phyloP scores from a whole-genome alignment of 2,329 filamentous ascomycete genomes.

The Calycina marina region DNA sequence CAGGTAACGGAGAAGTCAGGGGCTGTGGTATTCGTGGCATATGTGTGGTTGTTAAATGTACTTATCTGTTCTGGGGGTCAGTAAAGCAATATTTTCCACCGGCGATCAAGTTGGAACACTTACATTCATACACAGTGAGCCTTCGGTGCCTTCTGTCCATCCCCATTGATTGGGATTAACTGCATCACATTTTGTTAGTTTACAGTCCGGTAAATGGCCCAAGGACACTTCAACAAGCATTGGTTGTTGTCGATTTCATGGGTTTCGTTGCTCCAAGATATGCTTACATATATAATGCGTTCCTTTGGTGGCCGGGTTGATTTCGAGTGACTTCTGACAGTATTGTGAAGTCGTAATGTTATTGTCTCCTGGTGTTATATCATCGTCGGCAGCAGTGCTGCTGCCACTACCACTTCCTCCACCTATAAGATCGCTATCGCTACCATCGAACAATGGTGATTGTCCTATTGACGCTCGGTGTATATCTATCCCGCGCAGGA shows the following conservation, averaged over 20 bases:
- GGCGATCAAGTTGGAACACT: not conserved
- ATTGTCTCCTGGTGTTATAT: conserved; percentile 1
- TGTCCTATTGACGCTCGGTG: conserved; percentile 2
- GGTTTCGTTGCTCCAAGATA: too few species aligned
- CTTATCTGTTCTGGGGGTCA: conserved; percentile 2
- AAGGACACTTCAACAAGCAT: too few species aligned
- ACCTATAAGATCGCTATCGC: not conserved
- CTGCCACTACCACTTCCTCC: not conserved
- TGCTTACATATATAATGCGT: conserved; percentile 5
- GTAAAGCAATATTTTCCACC: conserved; percentile 1
- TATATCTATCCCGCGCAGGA: conserved; percentile 3
- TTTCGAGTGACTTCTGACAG: conserved; percentile 2
- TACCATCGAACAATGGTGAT: conserved; percentile 2
- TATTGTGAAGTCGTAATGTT: conserved; percentile 1
- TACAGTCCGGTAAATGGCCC: not conserved
- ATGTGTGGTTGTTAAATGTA: conserved; percentile 5
- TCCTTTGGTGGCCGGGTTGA: conserved; percentile 1
- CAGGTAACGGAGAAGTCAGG: conserved; percentile 7
- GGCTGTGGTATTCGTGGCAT: conserved; percentile 4
- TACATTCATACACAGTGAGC: conserved; percentile 6
- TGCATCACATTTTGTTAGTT: conserved; percentile 1
- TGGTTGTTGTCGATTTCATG: too few species aligned
- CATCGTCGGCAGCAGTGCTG: not conserved
- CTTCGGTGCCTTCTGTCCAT: conserved; percentile 1
- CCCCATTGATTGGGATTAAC: conserved; percentile 8